Evolutionary conservation across 2,329 filamentous ascomycete species (phyloP).

Genomic region (Aspergillus calidoustus): DNA sequence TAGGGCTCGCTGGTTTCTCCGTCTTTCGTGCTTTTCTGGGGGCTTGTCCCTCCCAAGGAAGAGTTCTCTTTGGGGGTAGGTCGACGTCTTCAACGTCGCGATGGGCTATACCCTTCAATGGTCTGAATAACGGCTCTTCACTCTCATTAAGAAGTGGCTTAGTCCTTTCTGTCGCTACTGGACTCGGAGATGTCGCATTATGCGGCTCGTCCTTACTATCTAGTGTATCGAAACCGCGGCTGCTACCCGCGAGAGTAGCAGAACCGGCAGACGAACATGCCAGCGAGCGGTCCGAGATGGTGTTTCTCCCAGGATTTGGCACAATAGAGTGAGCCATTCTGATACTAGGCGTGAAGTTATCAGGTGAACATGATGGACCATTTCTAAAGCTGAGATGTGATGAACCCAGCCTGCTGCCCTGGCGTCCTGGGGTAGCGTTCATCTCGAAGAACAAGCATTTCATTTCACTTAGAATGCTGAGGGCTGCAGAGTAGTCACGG

Average conservation of each 20-base stretch:
- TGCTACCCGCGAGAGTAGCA: background rate
- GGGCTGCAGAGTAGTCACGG: conserved; percentile 46
- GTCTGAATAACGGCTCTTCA: conserved; percentile 17
- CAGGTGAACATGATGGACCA: background rate
- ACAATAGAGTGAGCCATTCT: conserved; percentile 10
- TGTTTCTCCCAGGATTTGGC: conserved; percentile 5
- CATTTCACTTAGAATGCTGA: conserved; percentile 47
- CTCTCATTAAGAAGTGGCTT: background rate
- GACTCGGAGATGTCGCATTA: background rate
- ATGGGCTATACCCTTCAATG: conserved; percentile 33
- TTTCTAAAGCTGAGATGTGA: conserved; percentile 24
- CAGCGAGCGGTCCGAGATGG: conserved; percentile 11
- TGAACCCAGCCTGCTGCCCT: conserved; percentile 28
- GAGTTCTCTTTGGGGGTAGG: conserved; percentile 48
- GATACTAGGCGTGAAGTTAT: conserved; percentile 13
- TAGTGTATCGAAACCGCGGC: background rate
- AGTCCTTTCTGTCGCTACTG: background rate
- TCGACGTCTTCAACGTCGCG: conserved; percentile 36
- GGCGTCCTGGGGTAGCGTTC: conserved; percentile 29
- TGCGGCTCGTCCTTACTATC: background rate
- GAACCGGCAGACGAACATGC: conserved; percentile 21
- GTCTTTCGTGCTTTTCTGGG: conserved; percentile 24
- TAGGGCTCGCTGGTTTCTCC: background rate
- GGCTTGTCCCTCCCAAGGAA: conserved; percentile 44
- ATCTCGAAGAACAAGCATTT: conserved; percentile 51